A percentile compares a stretch with the other conserved stretches of the same genome.
Conservation (phyloP, 345 rosid species). For the Salix arbutifolia region DNA sequence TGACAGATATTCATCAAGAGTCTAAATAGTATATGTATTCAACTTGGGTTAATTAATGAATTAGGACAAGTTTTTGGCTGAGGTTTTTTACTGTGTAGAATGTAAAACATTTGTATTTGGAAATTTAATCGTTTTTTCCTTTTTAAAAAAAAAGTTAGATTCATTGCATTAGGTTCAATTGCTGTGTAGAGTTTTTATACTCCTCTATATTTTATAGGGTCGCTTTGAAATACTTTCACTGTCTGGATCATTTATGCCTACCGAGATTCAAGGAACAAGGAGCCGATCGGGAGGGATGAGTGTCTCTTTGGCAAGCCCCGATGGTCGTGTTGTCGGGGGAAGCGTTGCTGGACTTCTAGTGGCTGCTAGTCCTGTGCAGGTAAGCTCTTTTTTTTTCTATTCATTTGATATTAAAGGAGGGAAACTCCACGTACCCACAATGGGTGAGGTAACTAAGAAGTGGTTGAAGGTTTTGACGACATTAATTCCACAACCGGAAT, state of each 20-base stretch:
- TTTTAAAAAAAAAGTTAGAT: neutral
- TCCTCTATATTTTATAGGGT: slow-evolving; percentile 47
- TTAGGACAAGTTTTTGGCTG: neutral
- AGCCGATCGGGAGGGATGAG: slow-evolving; percentile 98
- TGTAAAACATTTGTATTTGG: no score
- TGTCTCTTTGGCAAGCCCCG: slow-evolving; percentile 83
- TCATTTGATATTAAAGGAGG: neutral
- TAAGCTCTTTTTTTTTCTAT: slow-evolving; percentile 13
- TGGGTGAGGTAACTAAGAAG: neutral
- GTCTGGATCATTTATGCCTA: slow-evolving; percentile 98
- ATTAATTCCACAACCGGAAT: neutral
- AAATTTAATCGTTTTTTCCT: neutral
- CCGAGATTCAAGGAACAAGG: slow-evolving; percentile 69
- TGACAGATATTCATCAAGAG: neutral
- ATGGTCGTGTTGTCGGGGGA: slow-evolving; percentile 96
- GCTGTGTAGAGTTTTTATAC: neutral
- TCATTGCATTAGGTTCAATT: neutral
- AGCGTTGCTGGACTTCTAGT: slow-evolving; percentile 86
- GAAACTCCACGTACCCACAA: neutral
- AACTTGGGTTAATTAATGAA: neutral
- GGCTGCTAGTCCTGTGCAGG: slow-evolving; percentile 97
- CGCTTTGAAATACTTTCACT: slow-evolving; percentile 93
- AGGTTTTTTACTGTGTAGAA: neutral
- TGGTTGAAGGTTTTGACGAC: neutral
- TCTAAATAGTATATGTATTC: neutral